Base-by-base conservation (phyloP, 305 asterid genomes). In the Petunia hybrid region DNA sequence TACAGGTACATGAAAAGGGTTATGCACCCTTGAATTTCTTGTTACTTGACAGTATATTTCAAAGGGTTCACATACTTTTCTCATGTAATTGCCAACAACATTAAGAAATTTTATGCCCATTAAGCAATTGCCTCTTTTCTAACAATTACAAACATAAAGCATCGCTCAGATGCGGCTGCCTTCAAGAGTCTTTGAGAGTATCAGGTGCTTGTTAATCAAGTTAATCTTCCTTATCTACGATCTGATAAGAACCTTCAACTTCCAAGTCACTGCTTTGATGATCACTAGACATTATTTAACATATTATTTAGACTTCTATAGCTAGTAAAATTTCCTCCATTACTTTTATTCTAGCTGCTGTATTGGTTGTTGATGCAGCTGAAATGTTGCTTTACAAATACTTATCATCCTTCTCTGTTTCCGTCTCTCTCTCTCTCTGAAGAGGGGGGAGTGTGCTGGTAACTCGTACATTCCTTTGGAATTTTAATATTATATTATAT, bases 1-100 rank as follows among this genome's bases (percentile, higher is more conserved):
- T 87, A 79, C 87, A 86, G 91, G 92, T 89, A 83, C 36, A 64
- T 48, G 13, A 35, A 16, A 22, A 46, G 46, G 8, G 16, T 38
- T 65, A 38, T 14, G 36, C 8, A 5, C 48, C 4, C 74, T 65
- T 63, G 22, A 79, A 36, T n/a, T 48, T 79, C 76, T 79, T 63
- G 42, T 78, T 63, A 46, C 63, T 45, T 48, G 38, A 6, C 51
- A 8, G 74, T 65, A 76, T 22, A 14, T 79, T 56, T 38, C 14
- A 57, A 69, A 12, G 66, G n/a, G 64, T 57, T 48, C 65, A 61
- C 48, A 1, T 35, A 5, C 22, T 62, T 78, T 64, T 39, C 9
- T 79, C 66, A 38, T 46, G 51, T 79, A 51, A 40, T 48, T 51
- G 53, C 16, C 53, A 46, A 31, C 62, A 48, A 48, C 9, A 35